Conservation (phyloP, 768 basidiomycete species). For the Exidia glandulosa region DNA sequence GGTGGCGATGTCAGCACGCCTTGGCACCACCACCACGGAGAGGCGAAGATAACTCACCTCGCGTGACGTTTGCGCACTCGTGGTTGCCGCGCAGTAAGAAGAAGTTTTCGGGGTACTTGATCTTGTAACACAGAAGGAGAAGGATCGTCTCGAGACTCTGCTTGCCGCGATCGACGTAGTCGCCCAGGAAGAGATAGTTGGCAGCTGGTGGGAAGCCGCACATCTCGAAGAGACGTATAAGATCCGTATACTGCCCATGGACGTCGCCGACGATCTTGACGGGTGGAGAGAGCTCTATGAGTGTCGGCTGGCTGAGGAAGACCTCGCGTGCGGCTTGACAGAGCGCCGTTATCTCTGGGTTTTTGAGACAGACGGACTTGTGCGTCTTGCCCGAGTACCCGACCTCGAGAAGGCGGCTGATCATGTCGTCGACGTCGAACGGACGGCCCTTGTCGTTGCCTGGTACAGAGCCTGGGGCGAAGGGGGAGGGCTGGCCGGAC, state of each 20-base stretch:
- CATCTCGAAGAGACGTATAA: slow-evolving; percentile 98
- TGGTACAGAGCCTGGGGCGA: slow-evolving; percentile 24
- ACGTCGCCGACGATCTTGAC: slow-evolving; percentile 99
- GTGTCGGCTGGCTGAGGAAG: slow-evolving; percentile 90
- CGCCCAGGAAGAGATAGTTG: slow-evolving; percentile 97
- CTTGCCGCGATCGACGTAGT: slow-evolving; percentile 98
- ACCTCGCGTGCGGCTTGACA: slow-evolving; percentile 95
- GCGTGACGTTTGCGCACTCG: slow-evolving; percentile 97
- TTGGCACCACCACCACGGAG: slow-evolving; percentile 3
- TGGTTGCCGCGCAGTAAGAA: slow-evolving; percentile 96
- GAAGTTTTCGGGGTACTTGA: slow-evolving; percentile 99
- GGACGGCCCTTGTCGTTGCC: slow-evolving; percentile 52
- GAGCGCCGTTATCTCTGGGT: slow-evolving; percentile 86
- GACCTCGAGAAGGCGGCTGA: slow-evolving; percentile 87
- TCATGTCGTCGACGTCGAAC: slow-evolving; percentile 97
- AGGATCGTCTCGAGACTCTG: slow-evolving; percentile 98
- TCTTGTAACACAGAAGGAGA: slow-evolving; percentile 94
- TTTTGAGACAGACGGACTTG: slow-evolving; percentile 92
- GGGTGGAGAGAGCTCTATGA: slow-evolving; percentile 93
- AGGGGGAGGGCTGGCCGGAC: slow-evolving; percentile 16
- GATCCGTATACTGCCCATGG: slow-evolving; percentile 97
- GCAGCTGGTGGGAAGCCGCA: slow-evolving; percentile 96
- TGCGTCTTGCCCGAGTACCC: slow-evolving; percentile 98
- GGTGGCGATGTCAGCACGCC: not conserved
- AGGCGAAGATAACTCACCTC: slow-evolving; percentile 59